These are phyloP conservation scores for Chlorella ohadii DNA, from an alignment of 139 green algal species.

Conservation along the genomic window DNA sequence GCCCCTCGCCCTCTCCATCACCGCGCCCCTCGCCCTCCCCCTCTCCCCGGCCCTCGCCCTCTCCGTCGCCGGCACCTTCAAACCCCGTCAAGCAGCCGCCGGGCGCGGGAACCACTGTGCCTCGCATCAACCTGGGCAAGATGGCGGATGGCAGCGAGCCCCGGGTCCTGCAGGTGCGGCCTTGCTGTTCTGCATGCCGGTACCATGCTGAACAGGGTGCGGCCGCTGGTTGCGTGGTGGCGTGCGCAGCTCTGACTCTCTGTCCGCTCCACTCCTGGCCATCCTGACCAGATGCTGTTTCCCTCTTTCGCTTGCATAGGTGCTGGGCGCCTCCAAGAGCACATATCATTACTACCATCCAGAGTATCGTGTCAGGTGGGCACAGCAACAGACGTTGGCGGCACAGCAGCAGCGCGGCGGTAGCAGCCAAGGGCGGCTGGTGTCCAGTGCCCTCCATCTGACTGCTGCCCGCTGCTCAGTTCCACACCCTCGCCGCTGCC, in stretches of 20 bases:
- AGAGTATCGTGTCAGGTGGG: constrained; percentile 2
- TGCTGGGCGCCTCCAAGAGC: background rate
- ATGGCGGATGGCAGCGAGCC: background rate
- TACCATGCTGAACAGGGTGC: too few species aligned
- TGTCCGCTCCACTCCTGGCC: too few species aligned
- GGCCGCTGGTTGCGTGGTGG: too few species aligned
- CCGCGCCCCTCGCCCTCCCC: background rate
- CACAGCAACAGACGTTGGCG: too few species aligned
- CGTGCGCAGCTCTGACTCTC: too few species aligned
- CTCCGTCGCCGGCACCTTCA: background rate
- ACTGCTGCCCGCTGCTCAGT: background rate
- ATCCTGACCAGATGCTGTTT: too few species aligned
- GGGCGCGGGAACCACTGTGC: background rate
- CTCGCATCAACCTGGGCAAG: background rate
- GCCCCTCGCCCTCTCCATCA: background rate
- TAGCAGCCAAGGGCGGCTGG: background rate
- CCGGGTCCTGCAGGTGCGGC: background rate
- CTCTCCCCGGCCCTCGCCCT: background rate
- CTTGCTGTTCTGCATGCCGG: too few species aligned
- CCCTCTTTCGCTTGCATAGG: background rate
- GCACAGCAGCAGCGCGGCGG: background rate
- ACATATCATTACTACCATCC: constrained; percentile 24
- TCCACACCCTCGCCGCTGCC: background rate
- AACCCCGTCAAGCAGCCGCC: background rate
- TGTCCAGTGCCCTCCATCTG: background rate